Evolutionary conservation across 1,284 basidiomycete genomes (phyloP).

Genomic region (Tilletia caries): DNA sequence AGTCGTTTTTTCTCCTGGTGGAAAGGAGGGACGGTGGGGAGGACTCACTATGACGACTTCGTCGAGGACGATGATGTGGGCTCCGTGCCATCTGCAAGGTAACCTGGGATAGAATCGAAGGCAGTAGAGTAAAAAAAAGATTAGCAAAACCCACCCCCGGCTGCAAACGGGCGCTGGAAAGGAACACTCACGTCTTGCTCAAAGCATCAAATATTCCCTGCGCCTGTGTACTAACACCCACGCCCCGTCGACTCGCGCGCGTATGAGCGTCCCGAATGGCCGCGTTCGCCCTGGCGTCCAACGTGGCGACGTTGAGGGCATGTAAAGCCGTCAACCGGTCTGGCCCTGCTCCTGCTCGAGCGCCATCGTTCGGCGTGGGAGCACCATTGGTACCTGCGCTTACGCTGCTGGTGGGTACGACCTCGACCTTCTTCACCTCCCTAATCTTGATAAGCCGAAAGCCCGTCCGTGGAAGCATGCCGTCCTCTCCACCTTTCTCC

Average conservation of each 20-base stretch:
- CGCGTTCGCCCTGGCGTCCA: constrained; percentile 25
- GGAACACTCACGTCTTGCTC: constrained; percentile 47
- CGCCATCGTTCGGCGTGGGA: no score
- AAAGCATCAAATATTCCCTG: constrained; percentile 47
- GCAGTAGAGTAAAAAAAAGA: constrained; percentile 14
- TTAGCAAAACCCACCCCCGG: background rate
- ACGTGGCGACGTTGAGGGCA: constrained; percentile 19
- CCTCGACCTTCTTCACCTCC: constrained; percentile 37
- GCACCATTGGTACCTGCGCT: no score
- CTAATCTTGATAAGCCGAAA: constrained; percentile 45
- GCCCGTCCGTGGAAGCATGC: constrained; percentile 21
- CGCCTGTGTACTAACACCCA: constrained; percentile 28
- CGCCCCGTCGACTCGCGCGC: constrained; percentile 20
- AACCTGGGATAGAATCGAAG: constrained; percentile 16
- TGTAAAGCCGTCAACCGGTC: constrained; percentile 1
- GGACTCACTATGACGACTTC: constrained; percentile 46
- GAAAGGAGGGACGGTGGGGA: no score
- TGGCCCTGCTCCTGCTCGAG: constrained; percentile 11
- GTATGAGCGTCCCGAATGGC: constrained; percentile 27
- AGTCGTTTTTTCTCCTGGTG: no score
- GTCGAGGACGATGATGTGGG: constrained; percentile 52
- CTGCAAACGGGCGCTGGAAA: no score
- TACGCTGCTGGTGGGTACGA: constrained; percentile 17
- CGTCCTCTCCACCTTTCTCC: constrained; percentile 29
- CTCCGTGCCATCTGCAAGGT: constrained; percentile 49